These are phyloP conservation scores for Pseudonitzschia delicatissima DNA, from an alignment of 108 stramenopile species.

Conservation along the genomic window DNA sequence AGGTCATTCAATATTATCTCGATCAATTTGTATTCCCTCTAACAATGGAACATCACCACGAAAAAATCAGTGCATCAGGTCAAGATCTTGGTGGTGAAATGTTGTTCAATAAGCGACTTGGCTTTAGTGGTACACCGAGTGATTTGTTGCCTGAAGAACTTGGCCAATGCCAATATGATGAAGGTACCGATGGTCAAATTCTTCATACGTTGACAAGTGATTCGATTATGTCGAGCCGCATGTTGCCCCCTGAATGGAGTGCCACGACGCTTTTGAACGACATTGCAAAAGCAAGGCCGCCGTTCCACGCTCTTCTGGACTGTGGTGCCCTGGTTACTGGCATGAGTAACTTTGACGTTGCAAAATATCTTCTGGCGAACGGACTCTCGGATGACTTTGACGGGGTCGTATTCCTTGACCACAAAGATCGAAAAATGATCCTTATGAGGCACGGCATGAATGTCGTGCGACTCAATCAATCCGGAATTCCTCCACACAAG, in stretches of 20 bases:
- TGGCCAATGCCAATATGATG: slow-evolving; percentile 96
- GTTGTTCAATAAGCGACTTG: slow-evolving; percentile 92
- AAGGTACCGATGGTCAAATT: slow-evolving; percentile 96
- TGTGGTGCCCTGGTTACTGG: slow-evolving; percentile 96
- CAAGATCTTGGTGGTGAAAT: slow-evolving; percentile 98
- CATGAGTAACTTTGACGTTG: slow-evolving; percentile 94
- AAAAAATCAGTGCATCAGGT: slow-evolving; percentile 97
- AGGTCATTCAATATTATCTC: slow-evolving; percentile 88
- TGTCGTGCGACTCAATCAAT: slow-evolving; percentile 79
- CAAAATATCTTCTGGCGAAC: slow-evolving; percentile 79
- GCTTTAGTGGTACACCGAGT: slow-evolving; percentile 98
- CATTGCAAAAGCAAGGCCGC: slow-evolving; percentile 75
- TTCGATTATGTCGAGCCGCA: slow-evolving; percentile 72
- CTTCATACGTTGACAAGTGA: slow-evolving; percentile 88
- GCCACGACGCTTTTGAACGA: slow-evolving; percentile 75
- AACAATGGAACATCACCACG: slow-evolving; percentile 91
- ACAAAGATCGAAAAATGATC: slow-evolving; percentile 94
- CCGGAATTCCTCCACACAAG: slow-evolving; percentile 80
- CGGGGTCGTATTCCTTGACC: slow-evolving; percentile 94
- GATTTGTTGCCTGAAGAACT: slow-evolving; percentile 98
- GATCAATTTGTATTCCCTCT: slow-evolving; percentile 95
- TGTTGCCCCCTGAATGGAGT: slow-evolving; percentile 72
- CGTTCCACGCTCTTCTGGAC: slow-evolving; percentile 92
- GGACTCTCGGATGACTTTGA: slow-evolving; percentile 77
- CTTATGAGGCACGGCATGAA: slow-evolving; percentile 81